Evolutionary conservation across 148 eudicot genomes (phyloP).

Genomic region (Euryodendron excelsum): DNA sequence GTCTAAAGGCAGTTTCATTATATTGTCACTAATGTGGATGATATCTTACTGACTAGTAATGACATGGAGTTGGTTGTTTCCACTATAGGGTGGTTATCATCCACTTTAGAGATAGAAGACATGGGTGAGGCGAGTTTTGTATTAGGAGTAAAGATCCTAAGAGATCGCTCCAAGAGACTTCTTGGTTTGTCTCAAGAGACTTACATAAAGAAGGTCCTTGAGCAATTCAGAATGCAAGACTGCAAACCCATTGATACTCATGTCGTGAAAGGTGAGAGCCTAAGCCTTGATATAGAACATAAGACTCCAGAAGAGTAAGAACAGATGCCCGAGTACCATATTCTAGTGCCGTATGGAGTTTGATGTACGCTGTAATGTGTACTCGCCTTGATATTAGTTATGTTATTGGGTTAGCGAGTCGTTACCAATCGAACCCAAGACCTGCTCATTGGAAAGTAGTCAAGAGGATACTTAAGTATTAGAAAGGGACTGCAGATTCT

Average conservation of each 20-base stretch:
- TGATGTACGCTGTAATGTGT: not conserved
- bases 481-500: not conserved
- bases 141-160: not conserved
- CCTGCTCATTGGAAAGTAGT: not conserved
- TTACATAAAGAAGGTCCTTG: not conserved
- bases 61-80: not conserved
- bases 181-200: constrained; percentile 3
- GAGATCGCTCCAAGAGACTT: not conserved
- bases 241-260: not conserved
- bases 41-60: not conserved
- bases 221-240: not conserved
- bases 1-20: not conserved
- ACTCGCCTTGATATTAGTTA: not conserved
- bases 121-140: not conserved
- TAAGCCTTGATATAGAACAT: not conserved
- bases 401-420: not conserved
- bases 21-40: not conserved
- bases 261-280: not conserved
- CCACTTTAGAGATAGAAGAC: not conserved
- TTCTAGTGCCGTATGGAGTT: not conserved
- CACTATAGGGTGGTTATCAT: not conserved
- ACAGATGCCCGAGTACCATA: not conserved
- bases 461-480: not conserved
- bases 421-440: not conserved
- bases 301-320: not conserved